Evolutionary conservation across 148 eudicot genomes (phyloP).

Genomic region (Mesembryanthemum crystallinum): DNA sequence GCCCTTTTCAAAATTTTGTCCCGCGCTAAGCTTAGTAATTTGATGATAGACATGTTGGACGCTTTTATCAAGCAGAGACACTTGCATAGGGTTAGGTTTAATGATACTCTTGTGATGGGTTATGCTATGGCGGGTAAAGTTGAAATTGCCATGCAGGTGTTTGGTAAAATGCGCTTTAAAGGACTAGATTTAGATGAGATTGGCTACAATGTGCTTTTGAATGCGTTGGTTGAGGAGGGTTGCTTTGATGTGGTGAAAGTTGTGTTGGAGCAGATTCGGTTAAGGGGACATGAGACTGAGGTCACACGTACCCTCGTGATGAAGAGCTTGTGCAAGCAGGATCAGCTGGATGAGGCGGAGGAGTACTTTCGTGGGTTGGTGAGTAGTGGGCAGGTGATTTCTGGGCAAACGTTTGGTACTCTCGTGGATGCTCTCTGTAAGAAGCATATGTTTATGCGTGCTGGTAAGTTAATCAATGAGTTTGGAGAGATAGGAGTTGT

Average conservation of each 20-base stretch:
- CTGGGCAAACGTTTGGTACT: slow-evolving; percentile 27
- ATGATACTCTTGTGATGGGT: slow-evolving; percentile 68
- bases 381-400: slow-evolving; percentile 15
- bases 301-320: slow-evolving; percentile 50
- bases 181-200: slow-evolving; percentile 57
- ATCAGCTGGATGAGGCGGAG: slow-evolving; percentile 56
- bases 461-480: slow-evolving; percentile 55
- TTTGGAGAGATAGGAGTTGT: slow-evolving; percentile 35
- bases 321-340: slow-evolving; percentile 62
- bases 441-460: slow-evolving; percentile 45
- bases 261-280: slow-evolving; percentile 48
- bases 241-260: slow-evolving; percentile 48
- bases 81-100: slow-evolving; percentile 32
- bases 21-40: slow-evolving; percentile 41
- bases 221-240: slow-evolving; percentile 59
- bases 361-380: slow-evolving; percentile 39
- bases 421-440: slow-evolving; percentile 63
- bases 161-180: slow-evolving; percentile 70
- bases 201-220: slow-evolving; percentile 65
- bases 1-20: slow-evolving; percentile 63
- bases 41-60: slow-evolving; percentile 55
- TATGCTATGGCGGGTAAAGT: slow-evolving; percentile 77
- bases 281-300: slow-evolving; percentile 42
- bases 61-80: slow-evolving; percentile 24
- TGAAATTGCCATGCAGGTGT: slow-evolving; percentile 65